Conservation (phyloP, 2,329 filamentous ascomycete genomes). For the Magnaporthiopsis rhizophila region DNA sequence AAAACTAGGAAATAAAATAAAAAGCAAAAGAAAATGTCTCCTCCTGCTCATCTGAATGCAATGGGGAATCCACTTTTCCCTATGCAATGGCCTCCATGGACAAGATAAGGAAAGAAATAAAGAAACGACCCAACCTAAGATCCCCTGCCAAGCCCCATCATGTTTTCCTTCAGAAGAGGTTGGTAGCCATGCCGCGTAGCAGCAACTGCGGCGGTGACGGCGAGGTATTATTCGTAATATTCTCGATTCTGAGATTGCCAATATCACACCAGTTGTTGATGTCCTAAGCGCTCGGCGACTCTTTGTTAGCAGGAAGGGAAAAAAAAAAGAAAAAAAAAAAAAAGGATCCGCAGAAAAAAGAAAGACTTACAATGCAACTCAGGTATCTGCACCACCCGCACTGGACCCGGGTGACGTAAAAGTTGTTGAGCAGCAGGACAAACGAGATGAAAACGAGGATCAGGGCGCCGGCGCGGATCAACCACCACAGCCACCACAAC, state of each 20-base stretch:
- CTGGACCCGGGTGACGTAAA: constrained; percentile 68
- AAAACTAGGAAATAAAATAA: background rate
- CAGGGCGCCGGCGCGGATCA: constrained; percentile 70
- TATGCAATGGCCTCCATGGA: too few species aligned
- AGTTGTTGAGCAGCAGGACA: constrained; percentile 81
- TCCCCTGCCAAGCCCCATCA: background rate
- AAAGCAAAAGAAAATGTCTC: constrained; percentile 1
- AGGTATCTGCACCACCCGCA: constrained; percentile 95
- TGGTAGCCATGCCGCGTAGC: background rate
- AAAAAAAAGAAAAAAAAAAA: background rate
- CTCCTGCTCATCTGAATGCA: too few species aligned
- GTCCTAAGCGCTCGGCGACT: constrained; percentile 34
- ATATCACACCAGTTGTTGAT: constrained; percentile 61
- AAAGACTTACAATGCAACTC: constrained; percentile 73
- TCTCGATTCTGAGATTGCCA: constrained; percentile 23
- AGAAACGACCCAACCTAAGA: constrained; percentile 6
- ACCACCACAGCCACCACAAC: constrained; percentile 97
- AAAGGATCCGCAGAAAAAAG: background rate
- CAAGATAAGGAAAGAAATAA: constrained; percentile 8
- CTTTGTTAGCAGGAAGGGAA: background rate
- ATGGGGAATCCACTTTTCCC: too few species aligned
- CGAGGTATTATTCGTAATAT: constrained; percentile 1
- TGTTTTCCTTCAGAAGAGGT: background rate
- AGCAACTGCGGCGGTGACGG: background rate
- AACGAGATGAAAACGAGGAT: constrained; percentile 79